Conservation (phyloP, 345 rosid species). For the Moricandia arvensis region DNA sequence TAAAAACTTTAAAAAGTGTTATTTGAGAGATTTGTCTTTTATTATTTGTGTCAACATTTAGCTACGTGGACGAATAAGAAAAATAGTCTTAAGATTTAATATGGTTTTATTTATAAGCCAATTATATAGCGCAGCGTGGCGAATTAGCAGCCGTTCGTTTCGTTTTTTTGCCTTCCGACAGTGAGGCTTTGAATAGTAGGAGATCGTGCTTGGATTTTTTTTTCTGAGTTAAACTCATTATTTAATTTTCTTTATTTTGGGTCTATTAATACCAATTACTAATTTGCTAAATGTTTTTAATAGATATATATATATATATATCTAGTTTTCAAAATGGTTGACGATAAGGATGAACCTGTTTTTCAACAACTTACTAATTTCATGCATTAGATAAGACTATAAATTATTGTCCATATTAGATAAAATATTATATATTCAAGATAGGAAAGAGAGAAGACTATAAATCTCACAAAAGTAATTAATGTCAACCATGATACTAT, state of each 20-base stretch:
- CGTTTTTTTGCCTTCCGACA: slow-evolving; percentile 7
- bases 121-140: slow-evolving; percentile 7
- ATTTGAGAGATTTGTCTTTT: too few relatives aligned
- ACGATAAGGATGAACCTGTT: slow-evolving; percentile 26
- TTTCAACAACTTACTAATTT: slow-evolving; percentile 11
- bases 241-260: slow-evolving; percentile 1
- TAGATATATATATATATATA: background rate
- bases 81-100: background rate
- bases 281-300: background rate
- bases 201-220: slow-evolving; percentile 17
- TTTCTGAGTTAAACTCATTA: background rate
- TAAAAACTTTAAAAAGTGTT: too few relatives aligned
- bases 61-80: slow-evolving; percentile 30
- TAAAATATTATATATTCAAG: background rate
- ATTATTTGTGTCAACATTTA: background rate
- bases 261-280: background rate
- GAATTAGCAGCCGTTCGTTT: slow-evolving; percentile 10
- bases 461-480: background rate
- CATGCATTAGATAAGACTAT: slow-evolving; percentile 15
- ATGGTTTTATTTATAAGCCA: background rate
- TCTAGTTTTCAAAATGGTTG: slow-evolving; percentile 24
- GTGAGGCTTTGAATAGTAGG: slow-evolving; percentile 25
- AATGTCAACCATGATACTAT: slow-evolving; percentile 1
- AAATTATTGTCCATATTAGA: background rate
- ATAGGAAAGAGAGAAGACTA: background rate